These are phyloP conservation scores for Globisporangium nodosum DNA, from an alignment of 352 stramenopile genomes.

Conservation along the genomic window DNA sequence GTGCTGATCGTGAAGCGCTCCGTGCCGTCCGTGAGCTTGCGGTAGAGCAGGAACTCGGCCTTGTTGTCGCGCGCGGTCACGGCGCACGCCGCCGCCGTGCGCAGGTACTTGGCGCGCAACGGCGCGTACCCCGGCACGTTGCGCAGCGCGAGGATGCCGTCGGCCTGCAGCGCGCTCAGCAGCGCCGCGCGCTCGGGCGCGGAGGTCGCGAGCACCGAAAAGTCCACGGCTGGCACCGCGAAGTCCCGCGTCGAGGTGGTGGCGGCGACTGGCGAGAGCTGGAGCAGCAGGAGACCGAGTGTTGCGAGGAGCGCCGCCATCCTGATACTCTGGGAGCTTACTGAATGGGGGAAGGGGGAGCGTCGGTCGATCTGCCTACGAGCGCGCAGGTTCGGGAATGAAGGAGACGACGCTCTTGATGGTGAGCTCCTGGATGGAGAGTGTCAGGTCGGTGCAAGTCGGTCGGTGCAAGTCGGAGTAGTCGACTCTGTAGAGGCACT, in stretches of 20 bases:
- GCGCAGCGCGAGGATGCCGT: slow-evolving; percentile 72
- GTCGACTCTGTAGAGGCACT: no score
- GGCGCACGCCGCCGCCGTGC: slow-evolving; percentile 49
- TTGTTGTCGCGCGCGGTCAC: slow-evolving; percentile 39
- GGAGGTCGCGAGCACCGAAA: slow-evolving; percentile 27
- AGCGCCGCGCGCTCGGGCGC: slow-evolving; percentile 22
- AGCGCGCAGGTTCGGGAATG: no score
- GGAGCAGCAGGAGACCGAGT: neutral
- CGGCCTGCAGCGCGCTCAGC: slow-evolving; percentile 45
- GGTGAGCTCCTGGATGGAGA: neutral
- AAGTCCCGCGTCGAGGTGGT: slow-evolving; percentile 21
- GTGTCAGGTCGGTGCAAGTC: no score
- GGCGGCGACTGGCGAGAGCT: neutral
- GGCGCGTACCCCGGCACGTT: slow-evolving; percentile 58
- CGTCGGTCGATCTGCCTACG: no score
- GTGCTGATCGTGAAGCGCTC: slow-evolving; percentile 71
- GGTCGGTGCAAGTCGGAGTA: no score
- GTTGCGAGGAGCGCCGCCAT: neutral
- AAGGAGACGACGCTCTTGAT: neutral
- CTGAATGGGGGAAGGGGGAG: no score
- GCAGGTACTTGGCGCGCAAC: slow-evolving; percentile 48
- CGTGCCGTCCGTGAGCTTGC: slow-evolving; percentile 62
- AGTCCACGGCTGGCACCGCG: slow-evolving; percentile 54
- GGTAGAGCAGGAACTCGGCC: slow-evolving; percentile 63
- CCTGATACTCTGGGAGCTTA: neutral